phyloP scores from a whole-genome alignment of 2,329 filamentous ascomycete species.

The Cladosporium sp. region DNA sequence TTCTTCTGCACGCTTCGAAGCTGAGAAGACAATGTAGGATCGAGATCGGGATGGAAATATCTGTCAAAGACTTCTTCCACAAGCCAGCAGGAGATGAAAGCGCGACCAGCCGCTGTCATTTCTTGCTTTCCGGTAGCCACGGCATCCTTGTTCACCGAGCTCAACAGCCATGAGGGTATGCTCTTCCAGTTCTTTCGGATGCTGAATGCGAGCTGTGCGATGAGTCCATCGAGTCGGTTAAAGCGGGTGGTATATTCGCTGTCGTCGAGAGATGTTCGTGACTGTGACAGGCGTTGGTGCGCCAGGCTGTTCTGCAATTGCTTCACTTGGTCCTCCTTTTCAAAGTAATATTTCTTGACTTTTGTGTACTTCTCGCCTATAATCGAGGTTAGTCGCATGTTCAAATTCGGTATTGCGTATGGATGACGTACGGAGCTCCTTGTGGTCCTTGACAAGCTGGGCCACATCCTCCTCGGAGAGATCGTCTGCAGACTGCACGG shows the following conservation, averaged over 20 bases:
- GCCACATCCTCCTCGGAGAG: slow-evolving; percentile 46
- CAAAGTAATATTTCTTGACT: slow-evolving; percentile 96
- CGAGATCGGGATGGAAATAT: slow-evolving; percentile 87
- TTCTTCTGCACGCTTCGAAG: slow-evolving; percentile 85
- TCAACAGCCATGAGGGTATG: slow-evolving; percentile 74
- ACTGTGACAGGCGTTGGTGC: slow-evolving; percentile 90
- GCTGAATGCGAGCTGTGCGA: slow-evolving; percentile 91
- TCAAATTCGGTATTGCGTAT: not conserved
- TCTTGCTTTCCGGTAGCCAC: slow-evolving; percentile 87
- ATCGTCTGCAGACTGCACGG: slow-evolving; percentile 36
- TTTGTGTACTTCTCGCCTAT: slow-evolving; percentile 94
- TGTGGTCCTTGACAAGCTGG: slow-evolving; percentile 47
- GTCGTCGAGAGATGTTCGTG: slow-evolving; percentile 89
- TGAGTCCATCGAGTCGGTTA: slow-evolving; percentile 84
- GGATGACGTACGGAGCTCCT: slow-evolving; percentile 43
- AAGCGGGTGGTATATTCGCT: slow-evolving; percentile 89
- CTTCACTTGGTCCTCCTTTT: slow-evolving; percentile 84
- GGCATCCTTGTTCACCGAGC: slow-evolving; percentile 78
- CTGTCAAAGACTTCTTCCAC: slow-evolving; percentile 87
- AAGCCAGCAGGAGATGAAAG: slow-evolving; percentile 84
- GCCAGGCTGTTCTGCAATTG: slow-evolving; percentile 96
- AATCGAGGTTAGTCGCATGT: slow-evolving; percentile 15
- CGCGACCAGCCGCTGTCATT: slow-evolving; percentile 92
- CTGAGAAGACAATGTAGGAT: slow-evolving; percentile 67
- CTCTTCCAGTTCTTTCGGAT: slow-evolving; percentile 90